Conservation (phyloP, 2,329 filamentous ascomycete genomes). For the Fusarium nelsonii region DNA sequence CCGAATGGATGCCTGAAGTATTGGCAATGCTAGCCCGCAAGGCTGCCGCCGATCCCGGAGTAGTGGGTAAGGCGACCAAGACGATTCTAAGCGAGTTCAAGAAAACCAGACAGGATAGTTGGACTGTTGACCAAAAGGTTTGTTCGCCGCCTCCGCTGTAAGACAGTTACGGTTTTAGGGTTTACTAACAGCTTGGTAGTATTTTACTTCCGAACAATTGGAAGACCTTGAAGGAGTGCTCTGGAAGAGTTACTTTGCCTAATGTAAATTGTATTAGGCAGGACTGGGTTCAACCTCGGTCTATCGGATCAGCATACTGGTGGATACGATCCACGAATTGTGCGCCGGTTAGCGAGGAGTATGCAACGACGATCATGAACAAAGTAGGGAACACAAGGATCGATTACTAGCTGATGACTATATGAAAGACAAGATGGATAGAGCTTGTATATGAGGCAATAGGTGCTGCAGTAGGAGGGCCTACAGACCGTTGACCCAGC, state of each 20-base stretch:
- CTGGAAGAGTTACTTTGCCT: constrained; percentile 99
- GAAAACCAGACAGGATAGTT: constrained; percentile 98
- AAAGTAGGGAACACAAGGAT: neutral
- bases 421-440: constrained; percentile 32
- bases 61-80: constrained; percentile 97
- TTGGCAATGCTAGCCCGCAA: constrained; percentile 85
- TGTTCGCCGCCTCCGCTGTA: constrained; percentile 48
- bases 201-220: constrained; percentile 91
- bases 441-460: constrained; percentile 42
- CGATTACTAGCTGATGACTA: constrained; percentile 12
- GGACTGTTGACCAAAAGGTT: constrained; percentile 98
- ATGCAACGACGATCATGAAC: neutral
- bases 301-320: neutral
- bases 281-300: constrained; percentile 29
- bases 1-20: constrained; percentile 92
- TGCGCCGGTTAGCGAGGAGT: neutral
- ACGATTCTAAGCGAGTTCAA: constrained; percentile 96
- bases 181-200: constrained; percentile 59
- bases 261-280: constrained; percentile 40
- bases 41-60: constrained; percentile 88
- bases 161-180: neutral
- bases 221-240: constrained; percentile 96
- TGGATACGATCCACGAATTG: neutral
- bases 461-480: constrained; percentile 17
- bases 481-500: neutral